phyloP scores from a whole-genome alignment of 805 yeast species.

The Jamesozyma hellenica region DNA sequence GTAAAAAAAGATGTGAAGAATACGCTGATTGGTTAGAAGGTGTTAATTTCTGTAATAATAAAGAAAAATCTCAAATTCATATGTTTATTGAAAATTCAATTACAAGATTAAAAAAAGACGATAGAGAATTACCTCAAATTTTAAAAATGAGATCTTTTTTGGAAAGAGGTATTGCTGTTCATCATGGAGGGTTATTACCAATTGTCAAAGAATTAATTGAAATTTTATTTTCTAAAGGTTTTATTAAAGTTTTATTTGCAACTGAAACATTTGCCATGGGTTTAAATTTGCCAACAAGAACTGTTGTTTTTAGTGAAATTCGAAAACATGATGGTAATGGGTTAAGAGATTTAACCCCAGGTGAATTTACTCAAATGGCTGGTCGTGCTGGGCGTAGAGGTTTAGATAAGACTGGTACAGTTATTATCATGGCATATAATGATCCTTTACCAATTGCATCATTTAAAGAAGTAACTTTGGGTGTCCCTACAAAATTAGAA shows the following conservation, averaged over 20 bases:
- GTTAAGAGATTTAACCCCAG: conserved; percentile 77
- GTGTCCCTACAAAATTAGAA: conserved; percentile 79
- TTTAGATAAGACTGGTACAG: conserved; percentile 86
- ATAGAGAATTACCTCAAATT: conserved; percentile 88
- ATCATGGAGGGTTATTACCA: conserved; percentile 89
- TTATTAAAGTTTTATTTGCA: conserved; percentile 86
- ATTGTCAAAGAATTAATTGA: conserved; percentile 91
- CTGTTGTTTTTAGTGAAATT: conserved; percentile 80
- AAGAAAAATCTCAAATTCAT: conserved; percentile 81
- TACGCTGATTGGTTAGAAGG: conserved; percentile 72
- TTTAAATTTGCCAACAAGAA: conserved; percentile 87
- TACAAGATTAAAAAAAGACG: conserved; percentile 79
- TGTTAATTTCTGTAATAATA: conserved; percentile 71
- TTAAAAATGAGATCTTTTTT: conserved; percentile 70
- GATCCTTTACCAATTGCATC: conserved; percentile 47
- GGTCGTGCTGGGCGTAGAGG: conserved; percentile 99
- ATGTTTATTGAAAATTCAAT: conserved; percentile 89
- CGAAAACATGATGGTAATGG: conserved; percentile 86
- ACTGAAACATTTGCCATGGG: conserved; percentile 99
- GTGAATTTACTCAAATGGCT: conserved; percentile 98
- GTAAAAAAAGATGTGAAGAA: conserved; percentile 87
- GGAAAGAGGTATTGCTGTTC: conserved; percentile 88
- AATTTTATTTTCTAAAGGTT: conserved; percentile 74
- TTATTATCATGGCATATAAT: conserved; percentile 77
- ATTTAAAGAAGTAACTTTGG: conserved; percentile 74